These are phyloP conservation scores for Vitis hybrid DNA, from an alignment of 177 flowering plant genomes.

Conservation along the genomic window DNA sequence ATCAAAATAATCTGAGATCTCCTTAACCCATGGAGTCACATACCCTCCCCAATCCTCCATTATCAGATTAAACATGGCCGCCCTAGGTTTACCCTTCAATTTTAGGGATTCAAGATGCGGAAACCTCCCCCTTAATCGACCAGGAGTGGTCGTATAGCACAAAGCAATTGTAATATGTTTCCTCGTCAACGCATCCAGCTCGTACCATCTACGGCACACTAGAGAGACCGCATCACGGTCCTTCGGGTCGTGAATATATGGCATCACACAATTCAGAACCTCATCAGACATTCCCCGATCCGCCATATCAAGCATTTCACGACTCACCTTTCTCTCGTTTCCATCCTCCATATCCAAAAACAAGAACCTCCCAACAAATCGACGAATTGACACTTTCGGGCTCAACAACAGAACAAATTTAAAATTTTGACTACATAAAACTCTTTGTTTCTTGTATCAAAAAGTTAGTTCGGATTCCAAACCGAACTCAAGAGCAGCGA, in stretches of 20 bases:
- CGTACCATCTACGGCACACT: constrained; percentile 75
- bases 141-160: constrained; percentile 76
- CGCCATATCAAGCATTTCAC: constrained; percentile 42
- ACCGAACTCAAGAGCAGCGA: too few relatives aligned
- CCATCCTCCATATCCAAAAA: constrained; percentile 24
- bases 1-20: constrained; percentile 46
- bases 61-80: constrained; percentile 92
- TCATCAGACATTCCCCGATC: constrained; percentile 39
- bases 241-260: constrained; percentile 58
- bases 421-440: too few relatives aligned
- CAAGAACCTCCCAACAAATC: not conserved
- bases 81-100: constrained; percentile 93
- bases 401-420: too few relatives aligned
- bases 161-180: constrained; percentile 80
- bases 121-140: constrained; percentile 56
- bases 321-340: constrained; percentile 17
- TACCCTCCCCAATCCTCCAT: constrained; percentile 97
- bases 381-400: not conserved
- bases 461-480: too few relatives aligned
- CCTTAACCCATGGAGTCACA: constrained; percentile 76
- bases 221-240: constrained; percentile 75
- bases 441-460: too few relatives aligned
- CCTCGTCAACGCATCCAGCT: constrained; percentile 66
- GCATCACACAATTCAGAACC: constrained; percentile 59
- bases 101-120: constrained; percentile 63